Base-by-base conservation (phyloP, 1,284 basidiomycete species). In the Trametes polyzona region DNA sequence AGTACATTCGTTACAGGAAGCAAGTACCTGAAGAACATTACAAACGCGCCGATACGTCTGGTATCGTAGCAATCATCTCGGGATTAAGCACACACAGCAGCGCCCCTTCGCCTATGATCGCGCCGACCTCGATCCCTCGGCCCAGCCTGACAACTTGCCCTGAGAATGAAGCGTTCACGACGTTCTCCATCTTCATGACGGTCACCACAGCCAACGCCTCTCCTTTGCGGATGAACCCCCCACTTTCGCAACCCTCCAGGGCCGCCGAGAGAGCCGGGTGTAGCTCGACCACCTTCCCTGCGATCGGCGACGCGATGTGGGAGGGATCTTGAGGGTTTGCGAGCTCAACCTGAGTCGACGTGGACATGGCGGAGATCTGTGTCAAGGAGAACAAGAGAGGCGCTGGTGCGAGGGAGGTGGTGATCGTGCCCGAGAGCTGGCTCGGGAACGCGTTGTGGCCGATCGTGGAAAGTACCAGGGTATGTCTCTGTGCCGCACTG, bases 161-260 rank as follows among this genome's bases (percentile, higher is more conserved):
- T 16, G 50, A 37, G 14, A 23, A 9, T 8, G 51, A 37, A 12
- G 54, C 37, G 19, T n/a, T 46, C 16, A 78, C 60, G 4, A 69
- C 67, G 50, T 65, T 76, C 60, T 78, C 77, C 74, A 78, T 78
- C 69, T 78, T 78, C 77, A 78, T 78, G 24, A 74, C 71, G 44
- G 72, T 76, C 33, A 78, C 47, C 9, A 74, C 67, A 10, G 73
- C 62, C 29, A 77, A 21, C 10, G 69, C 58, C 16, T 77, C 75
- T 4, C 76, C 76, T 52, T 69, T 12, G 0, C 37, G 47, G 27
- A 62, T 50, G n/a, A 29, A 21, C 4, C 21, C 23, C 8, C 27
- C 46, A 3, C 24, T 21, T 8, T 17, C 36, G 11, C 42, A 10
- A 14, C 39, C 40, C 12, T 42, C 51, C 9, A 23, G 46, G 5